A percentile compares a stretch with the other conserved stretches of the same genome.
Evolutionary conservation across 179 eudicot genomes (phyloP).

Genomic region (Vitellaria paradoxa): DNA sequence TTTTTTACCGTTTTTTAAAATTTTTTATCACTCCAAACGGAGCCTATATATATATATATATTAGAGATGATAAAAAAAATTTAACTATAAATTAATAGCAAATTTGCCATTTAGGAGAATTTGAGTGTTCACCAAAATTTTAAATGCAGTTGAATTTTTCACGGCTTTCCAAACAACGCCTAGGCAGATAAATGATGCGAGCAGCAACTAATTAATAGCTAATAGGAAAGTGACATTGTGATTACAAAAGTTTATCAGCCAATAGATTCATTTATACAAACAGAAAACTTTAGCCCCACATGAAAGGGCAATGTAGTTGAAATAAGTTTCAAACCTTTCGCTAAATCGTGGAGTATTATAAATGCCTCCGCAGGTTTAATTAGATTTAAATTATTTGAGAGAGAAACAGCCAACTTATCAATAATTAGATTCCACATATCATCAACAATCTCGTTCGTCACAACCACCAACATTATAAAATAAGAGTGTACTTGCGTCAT

Average conservation of each 20-base stretch:
- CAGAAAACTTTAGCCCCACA: constrained; percentile 18
- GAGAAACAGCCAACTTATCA: not conserved
- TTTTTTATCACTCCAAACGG: too few relatives aligned
- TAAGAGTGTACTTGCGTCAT: too few relatives aligned
- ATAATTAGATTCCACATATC: not conserved
- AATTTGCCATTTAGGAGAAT: too few relatives aligned
- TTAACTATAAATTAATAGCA: too few relatives aligned
- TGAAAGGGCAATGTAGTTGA: constrained; percentile 19
- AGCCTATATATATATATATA: too few relatives aligned
- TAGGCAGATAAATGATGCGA: not conserved
- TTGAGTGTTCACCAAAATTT: not conserved
- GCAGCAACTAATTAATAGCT: too few relatives aligned
- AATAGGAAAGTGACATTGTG: constrained; percentile 5
- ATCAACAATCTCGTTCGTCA: not conserved
- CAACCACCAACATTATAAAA: too few relatives aligned
- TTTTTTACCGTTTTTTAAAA: too few relatives aligned
- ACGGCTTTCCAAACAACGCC: not conserved
- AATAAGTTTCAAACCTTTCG: not conserved
- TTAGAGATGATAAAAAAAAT: too few relatives aligned
- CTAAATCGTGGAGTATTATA: not conserved
- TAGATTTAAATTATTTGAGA: not conserved
- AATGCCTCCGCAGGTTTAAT: not conserved
- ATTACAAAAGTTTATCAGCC: not conserved
- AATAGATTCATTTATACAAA: not conserved
- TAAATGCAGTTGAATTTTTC: not conserved